These are phyloP conservation scores for Nannochloris sp. DNA, from an alignment of 139 green algal genomes.

Conservation along the genomic window DNA sequence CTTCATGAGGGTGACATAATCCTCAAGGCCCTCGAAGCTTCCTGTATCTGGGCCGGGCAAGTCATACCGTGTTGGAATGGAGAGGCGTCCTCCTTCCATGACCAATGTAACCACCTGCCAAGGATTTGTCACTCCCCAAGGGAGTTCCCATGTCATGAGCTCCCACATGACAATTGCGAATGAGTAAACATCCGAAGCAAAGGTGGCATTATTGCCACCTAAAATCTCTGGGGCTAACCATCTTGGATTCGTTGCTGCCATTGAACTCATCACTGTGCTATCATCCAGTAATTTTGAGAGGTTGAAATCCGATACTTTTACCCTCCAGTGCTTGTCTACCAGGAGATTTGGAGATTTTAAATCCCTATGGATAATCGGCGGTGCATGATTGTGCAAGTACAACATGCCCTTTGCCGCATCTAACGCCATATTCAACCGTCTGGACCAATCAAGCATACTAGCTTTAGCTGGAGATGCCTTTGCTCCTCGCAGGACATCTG, in stretches of 20 bases:
- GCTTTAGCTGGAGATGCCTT: constrained; percentile 9
- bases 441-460: constrained; percentile 41
- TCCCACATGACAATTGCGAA: constrained; percentile 55
- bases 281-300: constrained; percentile 47
- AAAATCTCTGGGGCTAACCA: constrained; percentile 59
- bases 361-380: constrained; percentile 50
- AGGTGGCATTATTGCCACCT: constrained; percentile 28
- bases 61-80: constrained; percentile 32
- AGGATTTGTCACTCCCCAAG: constrained; percentile 46
- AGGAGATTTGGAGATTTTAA: constrained; percentile 49
- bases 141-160: constrained; percentile 77
- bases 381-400: constrained; percentile 40
- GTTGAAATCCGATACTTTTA: constrained; percentile 57
- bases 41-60: constrained; percentile 33
- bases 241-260: constrained; percentile 47
- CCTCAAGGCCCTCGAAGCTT: constrained; percentile 27
- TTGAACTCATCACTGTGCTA: constrained; percentile 28
- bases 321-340: constrained; percentile 48
- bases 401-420: constrained; percentile 51
- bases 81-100: constrained; percentile 44
- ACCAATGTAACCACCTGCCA: constrained; percentile 63
- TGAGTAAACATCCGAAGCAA: constrained; percentile 44
- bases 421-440: constrained; percentile 43
- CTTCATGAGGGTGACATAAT: constrained; percentile 53
- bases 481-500: constrained; percentile 43